phyloP scores from a whole-genome alignment of 108 stramenopile species.

The Cyclotella baltica region DNA sequence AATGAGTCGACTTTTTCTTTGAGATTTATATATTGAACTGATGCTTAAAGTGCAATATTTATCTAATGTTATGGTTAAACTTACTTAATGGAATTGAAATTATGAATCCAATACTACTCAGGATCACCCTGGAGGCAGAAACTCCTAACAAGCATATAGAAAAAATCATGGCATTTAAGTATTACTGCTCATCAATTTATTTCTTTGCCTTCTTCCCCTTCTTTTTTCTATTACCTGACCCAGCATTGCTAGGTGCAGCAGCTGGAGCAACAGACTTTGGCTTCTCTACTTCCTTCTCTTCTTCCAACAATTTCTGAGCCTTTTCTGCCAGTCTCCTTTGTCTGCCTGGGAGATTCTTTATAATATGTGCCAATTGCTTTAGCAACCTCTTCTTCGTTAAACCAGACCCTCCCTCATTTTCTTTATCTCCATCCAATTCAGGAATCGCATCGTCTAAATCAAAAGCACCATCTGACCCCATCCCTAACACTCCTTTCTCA shows the following conservation, averaged over 20 bases:
- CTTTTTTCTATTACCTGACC: slow-evolving; percentile 29
- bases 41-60: too few species aligned
- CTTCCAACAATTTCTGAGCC: neutral
- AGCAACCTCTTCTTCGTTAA: slow-evolving; percentile 58
- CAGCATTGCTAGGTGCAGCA: neutral
- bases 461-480: slow-evolving; percentile 36
- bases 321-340: slow-evolving; percentile 48
- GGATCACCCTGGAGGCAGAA: too few species aligned
- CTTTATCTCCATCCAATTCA: slow-evolving; percentile 33
- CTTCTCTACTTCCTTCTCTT: slow-evolving; percentile 14
- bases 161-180: neutral
- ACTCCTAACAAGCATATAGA: too few species aligned
- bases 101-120: too few species aligned
- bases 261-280: neutral
- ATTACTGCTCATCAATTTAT: slow-evolving; percentile 2
- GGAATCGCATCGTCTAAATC: slow-evolving; percentile 56
- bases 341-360: slow-evolving; percentile 59
- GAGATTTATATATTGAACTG: too few species aligned
- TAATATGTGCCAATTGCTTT: slow-evolving; percentile 61
- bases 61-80: too few species aligned
- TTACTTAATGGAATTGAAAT: too few species aligned
- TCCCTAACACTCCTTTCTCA: slow-evolving; percentile 30
- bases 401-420: slow-evolving; percentile 11
- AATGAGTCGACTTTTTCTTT: too few species aligned
- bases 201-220: slow-evolving; percentile 55